These are phyloP conservation scores for Forsythia suspensa DNA, from an alignment of 257 asterid species.

Conservation along the genomic window DNA sequence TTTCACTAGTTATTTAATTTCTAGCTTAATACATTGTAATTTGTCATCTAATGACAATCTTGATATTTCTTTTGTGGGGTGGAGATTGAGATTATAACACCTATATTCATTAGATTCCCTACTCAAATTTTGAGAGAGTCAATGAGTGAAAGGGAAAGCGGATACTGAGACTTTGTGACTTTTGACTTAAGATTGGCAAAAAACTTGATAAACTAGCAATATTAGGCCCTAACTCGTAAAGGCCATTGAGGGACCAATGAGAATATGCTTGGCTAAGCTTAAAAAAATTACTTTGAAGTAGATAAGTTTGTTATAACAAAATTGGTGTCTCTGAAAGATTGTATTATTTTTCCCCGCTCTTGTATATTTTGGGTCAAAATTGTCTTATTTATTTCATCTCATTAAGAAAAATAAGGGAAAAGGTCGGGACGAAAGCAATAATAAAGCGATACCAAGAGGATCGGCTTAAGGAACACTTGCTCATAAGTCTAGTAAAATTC, in stretches of 20 bases:
- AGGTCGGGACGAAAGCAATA: neutral
- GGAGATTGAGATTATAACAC: neutral
- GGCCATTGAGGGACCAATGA: neutral
- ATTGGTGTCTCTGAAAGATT: no score
- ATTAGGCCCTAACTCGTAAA: no score
- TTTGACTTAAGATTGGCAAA: conserved; percentile 14
- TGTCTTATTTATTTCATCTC: no score
- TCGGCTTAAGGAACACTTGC: neutral
- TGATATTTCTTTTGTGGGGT: neutral
- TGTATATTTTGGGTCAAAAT: no score
- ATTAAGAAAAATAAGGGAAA: neutral
- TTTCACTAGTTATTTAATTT: neutral
- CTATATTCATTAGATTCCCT: neutral
- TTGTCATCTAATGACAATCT: neutral
- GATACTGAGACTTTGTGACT: conserved; percentile 10
- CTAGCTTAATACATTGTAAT: neutral
- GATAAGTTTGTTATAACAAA: no score
- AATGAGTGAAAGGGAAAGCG: conserved; percentile 9
- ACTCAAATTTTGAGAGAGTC: neutral
- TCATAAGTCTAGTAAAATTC: neutral
- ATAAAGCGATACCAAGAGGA: neutral
- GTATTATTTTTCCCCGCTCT: no score
- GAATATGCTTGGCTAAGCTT: neutral
- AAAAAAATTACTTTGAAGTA: neutral
- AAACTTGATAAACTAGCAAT: no score